These are phyloP conservation scores for Eimeria sp. DNA, from an alignment of 169 alveolate species.

Conservation along the genomic window DNA sequence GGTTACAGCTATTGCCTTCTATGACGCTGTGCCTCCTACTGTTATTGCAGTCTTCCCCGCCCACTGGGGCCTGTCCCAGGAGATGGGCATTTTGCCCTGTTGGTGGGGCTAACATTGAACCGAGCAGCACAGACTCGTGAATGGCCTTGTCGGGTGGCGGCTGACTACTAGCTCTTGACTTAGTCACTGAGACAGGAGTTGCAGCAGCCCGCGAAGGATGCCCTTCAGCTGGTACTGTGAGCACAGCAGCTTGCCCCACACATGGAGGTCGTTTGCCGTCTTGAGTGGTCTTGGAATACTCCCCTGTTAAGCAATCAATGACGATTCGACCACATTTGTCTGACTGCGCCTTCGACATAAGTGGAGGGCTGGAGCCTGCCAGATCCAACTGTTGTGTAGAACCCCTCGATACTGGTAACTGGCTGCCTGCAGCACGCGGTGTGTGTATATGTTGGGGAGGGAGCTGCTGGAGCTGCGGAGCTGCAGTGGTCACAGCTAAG, in stretches of 20 bases:
- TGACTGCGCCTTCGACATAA: not conserved
- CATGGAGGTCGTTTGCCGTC: not conserved
- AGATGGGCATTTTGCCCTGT: not conserved
- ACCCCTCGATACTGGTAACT: not conserved
- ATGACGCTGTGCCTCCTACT: not conserved
- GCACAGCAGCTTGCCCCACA: not conserved
- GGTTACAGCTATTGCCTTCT: not conserved
- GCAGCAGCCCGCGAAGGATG: not conserved
- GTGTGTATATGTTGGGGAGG: not conserved
- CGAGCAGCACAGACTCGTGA: not conserved
- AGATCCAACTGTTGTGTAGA: not conserved
- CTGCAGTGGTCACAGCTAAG: no score
- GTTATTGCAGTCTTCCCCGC: not conserved
- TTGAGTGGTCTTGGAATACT: not conserved
- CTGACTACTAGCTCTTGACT: slow-evolving; percentile 26
- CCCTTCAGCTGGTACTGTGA: not conserved
- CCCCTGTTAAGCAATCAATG: not conserved
- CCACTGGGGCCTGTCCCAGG: not conserved
- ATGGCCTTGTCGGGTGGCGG: not conserved
- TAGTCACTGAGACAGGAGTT: not conserved
- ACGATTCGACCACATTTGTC: not conserved
- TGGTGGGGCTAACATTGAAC: not conserved
- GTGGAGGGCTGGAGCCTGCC: not conserved
- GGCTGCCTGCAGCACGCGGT: not conserved
- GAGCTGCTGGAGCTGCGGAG: not conserved